Percentiles rank a stretch among this genome's conserved stretches.
Conservation (phyloP, 1,139 yeast genomes). For the Yamadazyma sp. region DNA sequence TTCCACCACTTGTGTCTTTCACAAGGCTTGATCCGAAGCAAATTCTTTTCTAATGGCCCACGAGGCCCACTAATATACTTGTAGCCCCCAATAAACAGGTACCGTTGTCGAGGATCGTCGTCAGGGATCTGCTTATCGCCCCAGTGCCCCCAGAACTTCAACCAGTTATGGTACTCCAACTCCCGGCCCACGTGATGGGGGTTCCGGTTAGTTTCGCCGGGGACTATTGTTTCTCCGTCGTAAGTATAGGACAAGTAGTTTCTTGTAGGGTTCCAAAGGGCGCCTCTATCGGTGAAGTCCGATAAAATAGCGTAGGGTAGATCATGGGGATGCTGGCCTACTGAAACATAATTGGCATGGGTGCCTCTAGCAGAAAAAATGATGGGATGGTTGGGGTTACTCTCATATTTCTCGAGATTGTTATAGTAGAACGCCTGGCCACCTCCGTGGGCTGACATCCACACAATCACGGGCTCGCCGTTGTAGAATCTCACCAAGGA, state of each 20-base stretch:
- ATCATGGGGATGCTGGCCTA: conserved; percentile 95
- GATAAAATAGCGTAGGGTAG: conserved; percentile 86
- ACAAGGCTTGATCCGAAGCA: conserved; percentile 69
- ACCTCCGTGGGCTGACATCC: conserved; percentile 99
- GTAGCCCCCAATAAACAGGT: conserved; percentile 84
- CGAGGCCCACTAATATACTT: conserved; percentile 87
- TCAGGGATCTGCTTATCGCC: conserved; percentile 75
- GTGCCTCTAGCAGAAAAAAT: conserved; percentile 93
- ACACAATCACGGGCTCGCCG: conserved; percentile 82
- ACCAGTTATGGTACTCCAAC: conserved; percentile 70
- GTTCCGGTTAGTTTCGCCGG: conserved; percentile 42
- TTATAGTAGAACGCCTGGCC: conserved; percentile 84
- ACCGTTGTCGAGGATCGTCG: conserved; percentile 73
- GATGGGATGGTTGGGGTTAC: conserved; percentile 56
- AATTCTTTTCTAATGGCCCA: conserved; percentile 82
- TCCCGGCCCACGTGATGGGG: conserved; percentile 57
- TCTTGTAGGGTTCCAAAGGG: conserved; percentile 87
- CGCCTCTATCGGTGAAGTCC: conserved; percentile 93
- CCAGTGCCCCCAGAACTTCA: conserved; percentile 82
- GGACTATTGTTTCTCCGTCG: conserved; percentile 53
- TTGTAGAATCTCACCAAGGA: conserved; percentile 79
- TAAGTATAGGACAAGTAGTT: conserved; percentile 80
- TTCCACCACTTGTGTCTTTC: conserved; percentile 89
- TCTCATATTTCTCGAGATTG: conserved; percentile 68
- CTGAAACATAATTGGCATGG: conserved; percentile 95